Percentiles rank a stretch among this genome's conserved stretches.
Evolutionary conservation across 768 basidiomycete genomes (phyloP).

Genomic region (Hemileccinum rubropunctum): DNA sequence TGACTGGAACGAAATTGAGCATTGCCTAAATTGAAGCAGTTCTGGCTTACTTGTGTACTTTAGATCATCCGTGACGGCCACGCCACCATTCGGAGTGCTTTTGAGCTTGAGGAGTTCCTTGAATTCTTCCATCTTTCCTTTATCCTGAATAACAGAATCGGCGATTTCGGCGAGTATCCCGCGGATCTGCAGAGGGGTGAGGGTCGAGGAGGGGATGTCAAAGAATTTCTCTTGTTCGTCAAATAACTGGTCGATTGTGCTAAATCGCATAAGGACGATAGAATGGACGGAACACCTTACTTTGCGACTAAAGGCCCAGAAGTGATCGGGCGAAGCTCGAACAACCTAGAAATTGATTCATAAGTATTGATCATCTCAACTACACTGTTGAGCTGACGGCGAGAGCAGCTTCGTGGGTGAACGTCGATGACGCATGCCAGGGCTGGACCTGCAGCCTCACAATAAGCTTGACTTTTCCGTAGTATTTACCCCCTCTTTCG

Average conservation of each 20-base stretch:
- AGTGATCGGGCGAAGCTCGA: conserved; percentile 68
- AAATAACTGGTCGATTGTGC: conserved; percentile 55
- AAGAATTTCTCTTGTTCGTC: conserved; percentile 75
- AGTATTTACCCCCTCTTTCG: conserved; percentile 55
- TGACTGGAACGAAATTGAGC: conserved; percentile 51
- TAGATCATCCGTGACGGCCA: conserved; percentile 78
- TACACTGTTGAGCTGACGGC: conserved; percentile 47
- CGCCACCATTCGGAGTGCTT: conserved; percentile 70
- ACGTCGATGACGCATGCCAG: conserved; percentile 76
- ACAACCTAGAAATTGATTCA: conserved; percentile 47
- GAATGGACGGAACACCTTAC: conserved; percentile 37
- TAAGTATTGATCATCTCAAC: neutral
- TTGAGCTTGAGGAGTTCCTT: conserved; percentile 63
- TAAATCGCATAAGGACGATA: neutral
- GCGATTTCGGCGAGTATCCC: conserved; percentile 67
- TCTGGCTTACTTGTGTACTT: conserved; percentile 77
- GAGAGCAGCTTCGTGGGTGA: conserved; percentile 78
- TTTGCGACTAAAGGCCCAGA: conserved; percentile 72
- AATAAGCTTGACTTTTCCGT: conserved; percentile 71
- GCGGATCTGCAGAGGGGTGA: conserved; percentile 71
- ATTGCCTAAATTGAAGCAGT: neutral
- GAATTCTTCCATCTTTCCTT: conserved; percentile 48
- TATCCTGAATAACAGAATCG: conserved; percentile 47
- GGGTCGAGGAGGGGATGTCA: conserved; percentile 65
- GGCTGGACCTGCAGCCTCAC: conserved; percentile 72